Base-by-base conservation (phyloP, 2,329 filamentous ascomycete genomes). In the Trichophyton simii region DNA sequence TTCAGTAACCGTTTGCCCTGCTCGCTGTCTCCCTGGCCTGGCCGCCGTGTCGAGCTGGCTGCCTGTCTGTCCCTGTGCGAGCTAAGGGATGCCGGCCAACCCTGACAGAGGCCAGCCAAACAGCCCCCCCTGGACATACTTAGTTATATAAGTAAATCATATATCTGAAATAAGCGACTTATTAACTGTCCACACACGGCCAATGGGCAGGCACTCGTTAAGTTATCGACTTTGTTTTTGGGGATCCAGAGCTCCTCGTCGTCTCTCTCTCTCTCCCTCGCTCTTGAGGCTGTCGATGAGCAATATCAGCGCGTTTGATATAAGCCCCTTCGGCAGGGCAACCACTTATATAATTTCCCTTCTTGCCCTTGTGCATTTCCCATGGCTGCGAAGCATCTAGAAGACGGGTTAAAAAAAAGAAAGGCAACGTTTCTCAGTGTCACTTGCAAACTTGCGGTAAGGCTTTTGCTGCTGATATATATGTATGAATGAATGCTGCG, bases 311-410 rank as follows among this genome's bases (percentile, higher is more conserved):
- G 13, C 50, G 18, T 48, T 48, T 25, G 44, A 54, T 54, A 34
- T 54, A 28, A 13, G 20, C 50, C 50, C 25, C 13, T 25, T 54
- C 50, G 50, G 15, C 50, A 54, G 28, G 28, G 50, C 50, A 54
- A 25, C 50, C 50, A 54, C 50, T 54, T 34, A 54, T 54, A 54
- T 54, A 54, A 54, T 54, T 54, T 54, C 28, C 50, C 25, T 34
- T 54, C 50, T 18, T 2, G 50, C 25, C 20, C 28, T 31, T 31
- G 15, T 54, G 50, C 50, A 54, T 34, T 22, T 7, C 28, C 50
- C 50, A 9, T 25, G 22, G 15, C 6, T 25, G 28, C 13, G 50
- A 54, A 54, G n/a, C 28, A 25, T 25, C 25, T 54, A 54, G 50
- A 54, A 54, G 28, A 31, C 2, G 28, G 28, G 28, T 2, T 22